These are phyloP conservation scores for Santalum album DNA, from an alignment of 164 flowering plant genomes.

Conservation along the genomic window DNA sequence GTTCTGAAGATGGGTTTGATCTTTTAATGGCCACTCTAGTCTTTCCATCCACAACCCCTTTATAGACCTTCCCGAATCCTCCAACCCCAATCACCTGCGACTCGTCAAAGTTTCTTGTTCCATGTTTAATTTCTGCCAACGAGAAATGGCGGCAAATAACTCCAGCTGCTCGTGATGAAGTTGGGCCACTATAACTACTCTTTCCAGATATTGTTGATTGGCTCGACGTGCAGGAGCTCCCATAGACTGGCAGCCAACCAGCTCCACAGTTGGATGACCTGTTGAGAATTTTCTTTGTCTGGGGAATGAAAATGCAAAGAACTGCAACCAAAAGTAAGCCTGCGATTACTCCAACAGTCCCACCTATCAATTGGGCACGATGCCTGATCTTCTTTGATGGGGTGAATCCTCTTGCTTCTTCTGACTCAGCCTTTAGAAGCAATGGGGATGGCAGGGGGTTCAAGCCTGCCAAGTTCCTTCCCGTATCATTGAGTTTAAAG, in stretches of 20 bases:
- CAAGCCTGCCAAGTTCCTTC: slow-evolving; percentile 23
- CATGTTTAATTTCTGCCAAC: slow-evolving; percentile 34
- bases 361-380: slow-evolving; percentile 7
- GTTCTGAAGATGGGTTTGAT: slow-evolving; percentile 62
- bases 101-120: slow-evolving; percentile 47
- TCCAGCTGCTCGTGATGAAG: slow-evolving; percentile 22
- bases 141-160: slow-evolving; percentile 45
- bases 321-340: not conserved
- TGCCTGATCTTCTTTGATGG: not conserved
- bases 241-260: slow-evolving; percentile 47
- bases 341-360: slow-evolving; percentile 8
- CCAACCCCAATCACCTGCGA: slow-evolving; percentile 56
- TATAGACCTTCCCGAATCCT: slow-evolving; percentile 65
- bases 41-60: slow-evolving; percentile 43
- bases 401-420: not conserved
- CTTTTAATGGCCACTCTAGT: slow-evolving; percentile 56
- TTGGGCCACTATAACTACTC: slow-evolving; percentile 30
- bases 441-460: slow-evolving; percentile 22
- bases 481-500: slow-evolving; percentile 21
- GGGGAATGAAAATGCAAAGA: slow-evolving; percentile 8
- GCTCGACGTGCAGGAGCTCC: slow-evolving; percentile 18
- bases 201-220: slow-evolving; percentile 32
- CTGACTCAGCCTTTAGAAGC: too few relatives aligned
- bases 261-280: slow-evolving; percentile 8
- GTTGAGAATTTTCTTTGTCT: not conserved